Percentiles rank a stretch among this genome's conserved stretches.
Evolutionary conservation across 2,329 filamentous ascomycete species (phyloP).

Genomic region (Fusarium albidum): DNA sequence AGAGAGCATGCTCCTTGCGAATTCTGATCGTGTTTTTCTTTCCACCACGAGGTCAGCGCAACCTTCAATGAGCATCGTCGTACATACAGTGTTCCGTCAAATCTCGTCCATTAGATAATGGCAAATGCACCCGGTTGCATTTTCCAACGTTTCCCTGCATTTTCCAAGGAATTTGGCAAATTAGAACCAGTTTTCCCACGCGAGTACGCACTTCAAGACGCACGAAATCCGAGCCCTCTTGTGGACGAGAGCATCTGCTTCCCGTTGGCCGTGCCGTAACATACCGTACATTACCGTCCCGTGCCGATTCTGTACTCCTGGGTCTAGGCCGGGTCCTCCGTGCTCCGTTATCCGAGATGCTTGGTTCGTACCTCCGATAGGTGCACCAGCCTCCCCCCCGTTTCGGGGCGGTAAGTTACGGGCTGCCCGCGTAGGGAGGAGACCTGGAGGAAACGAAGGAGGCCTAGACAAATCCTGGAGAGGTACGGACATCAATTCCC

Average conservation of each 20-base stretch:
- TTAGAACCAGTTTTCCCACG: neutral
- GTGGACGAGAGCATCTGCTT: neutral
- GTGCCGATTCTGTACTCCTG: conserved; percentile 6
- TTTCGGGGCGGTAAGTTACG: conserved; percentile 34
- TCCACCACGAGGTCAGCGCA: no score
- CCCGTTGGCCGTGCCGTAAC: conserved; percentile 6
- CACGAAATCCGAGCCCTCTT: neutral
- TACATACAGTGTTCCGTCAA: conserved; percentile 17
- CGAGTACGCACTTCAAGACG: neutral
- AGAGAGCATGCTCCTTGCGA: no score
- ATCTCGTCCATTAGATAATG: conserved; percentile 5
- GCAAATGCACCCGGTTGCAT: conserved; percentile 1
- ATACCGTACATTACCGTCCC: conserved; percentile 24
- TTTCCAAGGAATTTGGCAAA: no score
- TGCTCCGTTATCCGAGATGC: neutral
- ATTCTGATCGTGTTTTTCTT: no score
- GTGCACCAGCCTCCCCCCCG: conserved; percentile 2
- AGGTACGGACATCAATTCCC: conserved; percentile 32
- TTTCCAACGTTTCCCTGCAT: conserved; percentile 6
- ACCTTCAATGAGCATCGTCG: conserved; percentile 14
- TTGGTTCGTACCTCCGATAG: neutral
- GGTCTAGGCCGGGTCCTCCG: conserved; percentile 1
- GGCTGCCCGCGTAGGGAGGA: conserved; percentile 11
- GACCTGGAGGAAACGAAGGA: neutral
- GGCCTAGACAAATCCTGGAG: conserved; percentile 7